These are phyloP conservation scores for Annulohypoxylon moriforme DNA, from an alignment of 495 filamentous ascomycete genomes.

Conservation along the genomic window DNA sequence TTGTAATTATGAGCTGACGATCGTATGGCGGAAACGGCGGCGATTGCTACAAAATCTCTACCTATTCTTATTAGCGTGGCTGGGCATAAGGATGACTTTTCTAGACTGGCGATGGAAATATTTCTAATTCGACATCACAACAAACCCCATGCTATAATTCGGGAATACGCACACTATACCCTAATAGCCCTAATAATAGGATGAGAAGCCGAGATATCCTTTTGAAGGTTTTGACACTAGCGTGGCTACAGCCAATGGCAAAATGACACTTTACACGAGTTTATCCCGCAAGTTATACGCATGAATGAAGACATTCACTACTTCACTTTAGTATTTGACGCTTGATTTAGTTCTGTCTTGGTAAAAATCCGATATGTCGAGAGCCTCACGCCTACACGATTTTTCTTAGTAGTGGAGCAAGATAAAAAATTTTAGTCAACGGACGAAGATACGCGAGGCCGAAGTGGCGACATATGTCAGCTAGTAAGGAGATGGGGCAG, in stretches of 20 bases:
- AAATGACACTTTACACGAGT: constrained; percentile 9
- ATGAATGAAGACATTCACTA: not conserved
- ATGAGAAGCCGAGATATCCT: not conserved
- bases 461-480: constrained; percentile 2
- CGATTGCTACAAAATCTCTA: constrained; percentile 22
- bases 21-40: constrained; percentile 39
- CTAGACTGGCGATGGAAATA: constrained; percentile 6
- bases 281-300: not conserved
- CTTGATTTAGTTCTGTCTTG: not conserved
- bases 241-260: not conserved
- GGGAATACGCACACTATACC: not conserved
- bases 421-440: not conserved
- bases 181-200: constrained; percentile 2
- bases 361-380: not conserved
- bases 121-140: constrained; percentile 13
- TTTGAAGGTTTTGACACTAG: constrained; percentile 2
- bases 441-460: constrained; percentile 15
- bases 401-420: not conserved
- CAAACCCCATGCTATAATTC: constrained; percentile 5
- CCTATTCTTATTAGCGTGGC: not conserved
- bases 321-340: not conserved
- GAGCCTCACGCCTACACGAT: not conserved
- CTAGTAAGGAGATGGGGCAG: constrained; percentile 17
- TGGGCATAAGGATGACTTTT: constrained; percentile 5
- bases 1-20: constrained; percentile 33